Evolutionary conservation across 1,139 yeast species (phyloP).

Genomic region (Zygoascus sp.): DNA sequence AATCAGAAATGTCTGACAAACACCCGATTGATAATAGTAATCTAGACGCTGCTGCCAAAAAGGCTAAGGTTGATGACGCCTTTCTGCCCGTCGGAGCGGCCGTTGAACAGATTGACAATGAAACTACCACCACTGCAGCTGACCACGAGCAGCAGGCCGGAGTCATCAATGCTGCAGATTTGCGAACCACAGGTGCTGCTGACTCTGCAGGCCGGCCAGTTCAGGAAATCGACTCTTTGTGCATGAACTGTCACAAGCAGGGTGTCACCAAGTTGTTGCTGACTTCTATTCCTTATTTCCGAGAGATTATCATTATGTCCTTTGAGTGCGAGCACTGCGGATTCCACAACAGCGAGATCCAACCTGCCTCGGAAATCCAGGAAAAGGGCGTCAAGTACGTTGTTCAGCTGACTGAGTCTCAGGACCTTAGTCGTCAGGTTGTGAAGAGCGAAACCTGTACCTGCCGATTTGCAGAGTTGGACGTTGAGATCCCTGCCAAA

Average conservation of each 20-base stretch:
- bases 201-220: slow-evolving; percentile 96
- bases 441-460: slow-evolving; percentile 86
- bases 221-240: slow-evolving; percentile 87
- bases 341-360: slow-evolving; percentile 85
- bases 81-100: slow-evolving; percentile 29
- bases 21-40: slow-evolving; percentile 9
- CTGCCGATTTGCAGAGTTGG: slow-evolving; percentile 79
- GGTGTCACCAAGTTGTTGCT: slow-evolving; percentile 81
- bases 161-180: slow-evolving; percentile 25
- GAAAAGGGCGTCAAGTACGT: slow-evolving; percentile 79
- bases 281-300: slow-evolving; percentile 86
- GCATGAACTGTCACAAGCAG: slow-evolving; percentile 89
- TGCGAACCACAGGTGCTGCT: slow-evolving; percentile 40
- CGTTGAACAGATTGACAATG: slow-evolving; percentile 25
- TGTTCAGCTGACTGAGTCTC: slow-evolving; percentile 62
- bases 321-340: slow-evolving; percentile 96
- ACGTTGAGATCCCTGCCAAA: slow-evolving; percentile 92
- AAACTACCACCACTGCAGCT: no score
- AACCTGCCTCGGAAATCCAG: slow-evolving; percentile 78
- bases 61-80: slow-evolving; percentile 14
- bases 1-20: slow-evolving; percentile 12
- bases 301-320: slow-evolving; percentile 91
- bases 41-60: slow-evolving; percentile 9
- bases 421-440: slow-evolving; percentile 83
- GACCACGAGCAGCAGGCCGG: slow-evolving; percentile 24